These are phyloP conservation scores for Spathaspora gorwiae DNA, from an alignment of 805 yeast genomes.

Conservation along the genomic window DNA sequence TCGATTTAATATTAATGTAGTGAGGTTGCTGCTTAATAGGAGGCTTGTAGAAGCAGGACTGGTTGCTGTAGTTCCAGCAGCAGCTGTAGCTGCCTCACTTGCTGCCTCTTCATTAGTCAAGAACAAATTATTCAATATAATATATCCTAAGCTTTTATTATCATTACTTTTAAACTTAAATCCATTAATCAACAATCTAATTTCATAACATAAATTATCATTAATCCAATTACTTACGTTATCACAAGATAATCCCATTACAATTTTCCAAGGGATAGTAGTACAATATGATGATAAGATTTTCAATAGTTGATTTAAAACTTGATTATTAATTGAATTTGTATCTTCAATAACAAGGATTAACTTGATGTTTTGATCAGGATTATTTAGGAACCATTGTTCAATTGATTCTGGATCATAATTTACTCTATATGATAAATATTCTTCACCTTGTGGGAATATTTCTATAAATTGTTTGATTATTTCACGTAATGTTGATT, in stretches of 20 bases:
- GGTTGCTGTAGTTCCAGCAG: neutral
- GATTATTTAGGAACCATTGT: constrained; percentile 22
- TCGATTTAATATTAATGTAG: constrained; percentile 27
- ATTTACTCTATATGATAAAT: constrained; percentile 15
- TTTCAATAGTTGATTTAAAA: constrained; percentile 31
- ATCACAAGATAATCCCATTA: constrained; percentile 32
- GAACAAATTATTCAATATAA: constrained; percentile 30
- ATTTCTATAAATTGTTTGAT: constrained; percentile 25
- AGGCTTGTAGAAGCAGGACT: constrained; percentile 5
- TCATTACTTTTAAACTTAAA: constrained; percentile 29
- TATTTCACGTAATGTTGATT: constrained; percentile 29
- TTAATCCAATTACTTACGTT: constrained; percentile 37
- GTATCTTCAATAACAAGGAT: constrained; percentile 33
- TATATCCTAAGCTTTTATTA: constrained; percentile 28
- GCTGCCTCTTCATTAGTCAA: constrained; percentile 17
- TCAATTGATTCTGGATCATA: constrained; percentile 34
- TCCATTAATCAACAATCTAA: constrained; percentile 23
- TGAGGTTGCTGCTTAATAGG: constrained; percentile 19
- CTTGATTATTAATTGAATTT: constrained; percentile 29
- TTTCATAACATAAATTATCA: constrained; percentile 25
- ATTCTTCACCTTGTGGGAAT: constrained; percentile 11
- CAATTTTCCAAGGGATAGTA: constrained; percentile 27
- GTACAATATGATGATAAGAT: constrained; percentile 21
- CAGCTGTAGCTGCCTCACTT: too few relatives aligned
- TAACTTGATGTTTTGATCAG: neutral